A percentile compares a stretch with the other conserved stretches of the same genome.
phyloP scores from a whole-genome alignment of 108 stramenopile genomes.

The Skeletonema potamos region DNA sequence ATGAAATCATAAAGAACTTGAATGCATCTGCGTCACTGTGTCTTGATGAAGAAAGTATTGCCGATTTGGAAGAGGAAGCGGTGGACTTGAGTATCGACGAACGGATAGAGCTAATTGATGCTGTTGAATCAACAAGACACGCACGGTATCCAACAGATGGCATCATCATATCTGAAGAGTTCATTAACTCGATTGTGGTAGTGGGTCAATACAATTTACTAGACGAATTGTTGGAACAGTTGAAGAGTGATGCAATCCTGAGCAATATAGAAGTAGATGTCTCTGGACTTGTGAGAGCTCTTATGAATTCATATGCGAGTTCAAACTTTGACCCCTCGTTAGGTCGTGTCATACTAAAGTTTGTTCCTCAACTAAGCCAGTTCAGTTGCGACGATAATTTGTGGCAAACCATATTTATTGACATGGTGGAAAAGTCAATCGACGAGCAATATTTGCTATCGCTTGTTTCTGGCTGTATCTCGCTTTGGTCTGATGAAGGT shows the following conservation, averaged over 20 bases:
- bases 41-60: neutral
- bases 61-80: neutral
- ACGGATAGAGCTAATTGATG: neutral
- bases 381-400: conserved; percentile 33
- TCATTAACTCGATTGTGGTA: neutral
- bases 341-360: conserved; percentile 47
- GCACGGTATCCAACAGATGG: neutral
- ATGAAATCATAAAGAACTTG: neutral
- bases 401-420: conserved; percentile 45
- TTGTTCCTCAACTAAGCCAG: conserved; percentile 53
- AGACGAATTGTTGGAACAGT: conserved; percentile 10
- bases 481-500: conserved; percentile 43
- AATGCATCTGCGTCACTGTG: neutral
- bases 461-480: conserved; percentile 38
- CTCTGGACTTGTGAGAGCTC: neutral
- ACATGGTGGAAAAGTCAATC: conserved; percentile 23
- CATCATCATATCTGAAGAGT: neutral
- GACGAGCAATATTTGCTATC: conserved; percentile 41
- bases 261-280: neutral
- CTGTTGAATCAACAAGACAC: neutral
- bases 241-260: neutral
- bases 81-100: neutral
- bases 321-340: neutral
- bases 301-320: conserved; percentile 1
- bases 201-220: conserved; percentile 1